Base-by-base conservation (phyloP, 495 filamentous ascomycete genomes). In the Neurospora sp. region DNA sequence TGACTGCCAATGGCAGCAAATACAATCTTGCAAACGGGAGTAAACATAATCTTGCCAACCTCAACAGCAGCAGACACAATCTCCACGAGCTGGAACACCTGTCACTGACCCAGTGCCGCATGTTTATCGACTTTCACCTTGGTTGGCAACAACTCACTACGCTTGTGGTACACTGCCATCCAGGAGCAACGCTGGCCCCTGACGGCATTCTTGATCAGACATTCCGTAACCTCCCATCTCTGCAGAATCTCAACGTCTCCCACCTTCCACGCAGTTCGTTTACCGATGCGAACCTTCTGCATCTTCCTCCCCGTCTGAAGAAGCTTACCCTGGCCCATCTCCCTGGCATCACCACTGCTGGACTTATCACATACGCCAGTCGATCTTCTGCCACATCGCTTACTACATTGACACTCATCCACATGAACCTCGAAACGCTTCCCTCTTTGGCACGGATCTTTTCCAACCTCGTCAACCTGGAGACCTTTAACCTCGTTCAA, bases 251-350 rank as follows among this genome's bases (percentile, higher is more conserved):
- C 20, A 88, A 91, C 76, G 83, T 98, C 68, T 92, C 93, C 9
- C 88, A 87, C 69, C 89, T 97, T 37, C 88, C 91, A 27, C 84
- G 87, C 40, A 86, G 89, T 37, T 88, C 91, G 38, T 97, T 96
- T 81, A 89, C 90, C 71, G 90, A 96, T 77, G 74, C 72, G 70
- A 89, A 89, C 70, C 81, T 96, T 69, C 82, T 92, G 65, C 87
- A 87, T 16, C 84, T 98, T 3, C 94, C 94, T 1, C 78, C 88
- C 3, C 27, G 53, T 37, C 82, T 98, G 37, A 85, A 90, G 68
- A 93, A 89, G 8, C 86, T 98, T 14, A 88, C 92, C 8, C 84
- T 98, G 39, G 89, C 92, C 71, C 88, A 90, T 74, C 88, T 97
- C 12, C 87, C 90, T 5, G 94, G 94, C 12, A 79, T 97, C 41